Evolutionary conservation across 768 basidiomycete species (phyloP).

Genomic region (Boletus vinaceobasis): DNA sequence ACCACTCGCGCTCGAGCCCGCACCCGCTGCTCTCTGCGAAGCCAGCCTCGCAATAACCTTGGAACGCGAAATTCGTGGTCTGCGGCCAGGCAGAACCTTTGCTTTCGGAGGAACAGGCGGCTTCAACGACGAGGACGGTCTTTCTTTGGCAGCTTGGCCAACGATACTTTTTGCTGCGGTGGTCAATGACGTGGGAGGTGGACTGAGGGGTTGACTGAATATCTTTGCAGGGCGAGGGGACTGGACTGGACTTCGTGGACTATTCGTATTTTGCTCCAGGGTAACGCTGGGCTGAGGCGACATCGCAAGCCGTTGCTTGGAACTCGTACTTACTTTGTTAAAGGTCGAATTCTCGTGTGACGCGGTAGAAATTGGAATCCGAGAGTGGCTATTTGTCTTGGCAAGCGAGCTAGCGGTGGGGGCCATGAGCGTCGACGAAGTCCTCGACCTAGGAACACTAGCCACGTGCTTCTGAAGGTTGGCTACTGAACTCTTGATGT

Average conservation of each 20-base stretch:
- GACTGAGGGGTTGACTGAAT: slow-evolving; percentile 51
- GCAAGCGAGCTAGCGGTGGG: slow-evolving; percentile 79
- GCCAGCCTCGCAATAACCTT: slow-evolving; percentile 75
- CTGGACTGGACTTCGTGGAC: slow-evolving; percentile 19
- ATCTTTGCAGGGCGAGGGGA: slow-evolving; percentile 33
- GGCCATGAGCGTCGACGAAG: slow-evolving; percentile 55
- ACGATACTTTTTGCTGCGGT: slow-evolving; percentile 30
- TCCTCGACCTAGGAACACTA: slow-evolving; percentile 25
- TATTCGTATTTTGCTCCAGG: slow-evolving; percentile 35
- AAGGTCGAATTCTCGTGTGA: slow-evolving; percentile 15
- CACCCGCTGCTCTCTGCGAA: slow-evolving; percentile 55
- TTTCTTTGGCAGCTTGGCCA: slow-evolving; percentile 3
- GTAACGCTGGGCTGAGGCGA: slow-evolving; percentile 17
- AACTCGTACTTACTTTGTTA: slow-evolving; percentile 6
- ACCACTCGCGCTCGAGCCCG: slow-evolving; percentile 6
- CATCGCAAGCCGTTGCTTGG: slow-evolving; percentile 11
- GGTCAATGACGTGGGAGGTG: slow-evolving; percentile 31
- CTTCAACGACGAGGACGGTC: slow-evolving; percentile 2
- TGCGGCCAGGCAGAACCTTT: slow-evolving; percentile 43
- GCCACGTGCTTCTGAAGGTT: slow-evolving; percentile 7
- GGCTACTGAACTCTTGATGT: slow-evolving; percentile 2
- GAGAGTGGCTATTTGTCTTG: slow-evolving; percentile 37
- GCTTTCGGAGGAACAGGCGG: slow-evolving; percentile 24
- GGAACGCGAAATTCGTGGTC: slow-evolving; percentile 77
- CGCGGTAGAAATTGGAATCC: slow-evolving; percentile 21